Evolutionary conservation across 345 rosid genomes (phyloP).

Genomic region (Isatis tinctoria): DNA sequence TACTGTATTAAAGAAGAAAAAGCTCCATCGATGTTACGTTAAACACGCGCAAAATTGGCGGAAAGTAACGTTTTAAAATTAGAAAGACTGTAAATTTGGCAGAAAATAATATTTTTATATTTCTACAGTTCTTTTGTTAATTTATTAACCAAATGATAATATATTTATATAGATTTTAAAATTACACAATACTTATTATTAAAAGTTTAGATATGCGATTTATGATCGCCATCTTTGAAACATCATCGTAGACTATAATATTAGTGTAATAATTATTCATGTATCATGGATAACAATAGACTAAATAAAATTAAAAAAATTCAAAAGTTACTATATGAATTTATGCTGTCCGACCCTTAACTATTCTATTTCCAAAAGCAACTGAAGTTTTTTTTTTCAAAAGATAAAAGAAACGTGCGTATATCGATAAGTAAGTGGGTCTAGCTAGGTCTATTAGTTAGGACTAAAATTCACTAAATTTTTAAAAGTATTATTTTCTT

Average conservation of each 20-base stretch:
- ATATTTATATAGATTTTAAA: not conserved
- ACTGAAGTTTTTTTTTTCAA: not conserved
- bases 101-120: not conserved
- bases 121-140: no score
- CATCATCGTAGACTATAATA: no score
- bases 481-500: no score
- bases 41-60: not conserved
- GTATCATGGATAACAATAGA: not conserved
- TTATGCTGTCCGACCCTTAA: not conserved
- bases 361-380: not conserved
- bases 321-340: not conserved
- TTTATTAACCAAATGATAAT: not conserved
- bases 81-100: not conserved
- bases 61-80: not conserved
- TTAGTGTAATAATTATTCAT: no score
- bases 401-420: conserved; percentile 10
- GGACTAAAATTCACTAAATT: not conserved
- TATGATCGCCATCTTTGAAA: no score
- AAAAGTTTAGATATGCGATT: no score
- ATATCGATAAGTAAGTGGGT: not conserved
- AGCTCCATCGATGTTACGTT: not conserved
- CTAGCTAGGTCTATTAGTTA: not conserved
- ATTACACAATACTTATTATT: no score
- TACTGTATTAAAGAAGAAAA: no score
- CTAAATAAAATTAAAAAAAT: no score